Base-by-base conservation (phyloP, 257 asterid genomes). In the Plantago major region DNA sequence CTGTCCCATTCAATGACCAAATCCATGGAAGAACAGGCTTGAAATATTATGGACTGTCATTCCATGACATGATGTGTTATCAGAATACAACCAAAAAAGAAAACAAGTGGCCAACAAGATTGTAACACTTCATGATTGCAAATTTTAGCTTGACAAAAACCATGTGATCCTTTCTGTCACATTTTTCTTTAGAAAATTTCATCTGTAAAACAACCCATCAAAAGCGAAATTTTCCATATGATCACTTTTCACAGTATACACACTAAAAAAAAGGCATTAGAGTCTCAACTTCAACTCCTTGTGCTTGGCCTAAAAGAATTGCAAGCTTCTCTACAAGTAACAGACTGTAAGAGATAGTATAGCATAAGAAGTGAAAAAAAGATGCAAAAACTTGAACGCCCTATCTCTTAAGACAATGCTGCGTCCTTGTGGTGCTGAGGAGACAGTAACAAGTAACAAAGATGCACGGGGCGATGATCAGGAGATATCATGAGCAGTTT, bases 231-330 rank as follows among this genome's bases (percentile, higher is more conserved):
- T 53, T n/a, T 53, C 19, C 58, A 53, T 53, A 19, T 53, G 42
- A 53, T 53, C 58, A 53, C 37, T 53, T 40, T 53, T 53, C 58
- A 53, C 58, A 53, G 30, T 64, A 61, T 73, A 73, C 77, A 75
- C 79, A 77, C 71, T 33, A 76, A 60, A 42, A 76, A 69, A 70
- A 75, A 58, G 43, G 62, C 73, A 76, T 69, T 74, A 80, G 78
- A 85, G 73, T 46, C 65, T 38, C 16, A 55, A 72, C 81, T 77
- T 76, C 70, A 75, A 61, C 76, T 58, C 76, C 81, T 57, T 74
- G 71, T 71, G 74, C 67, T 78, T 74, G 59, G 66, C 79, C 84
- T 75, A 82, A 70, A 73, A 71, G 80, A 82, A 78, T 81, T 67
- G 71, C 73, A 42, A 71, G 56, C 73, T 78, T 78, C 67, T 72